phyloP scores from a whole-genome alignment of 495 filamentous ascomycete species.

The Beverwykella pulmonaria region DNA sequence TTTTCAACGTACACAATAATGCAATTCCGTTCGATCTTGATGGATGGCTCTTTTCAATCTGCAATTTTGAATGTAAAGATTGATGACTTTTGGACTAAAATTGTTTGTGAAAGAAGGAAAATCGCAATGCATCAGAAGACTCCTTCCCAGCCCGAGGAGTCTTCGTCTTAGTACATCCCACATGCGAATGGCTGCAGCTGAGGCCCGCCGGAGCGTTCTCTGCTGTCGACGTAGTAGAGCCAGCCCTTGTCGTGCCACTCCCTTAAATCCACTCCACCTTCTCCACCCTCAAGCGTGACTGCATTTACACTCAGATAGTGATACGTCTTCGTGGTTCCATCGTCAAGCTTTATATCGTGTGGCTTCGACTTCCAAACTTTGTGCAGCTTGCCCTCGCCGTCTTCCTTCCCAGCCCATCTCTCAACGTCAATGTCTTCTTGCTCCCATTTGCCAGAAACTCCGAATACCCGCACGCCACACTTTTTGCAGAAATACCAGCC shows the following conservation, averaged over 20 bases:
- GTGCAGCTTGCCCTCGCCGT: constrained; percentile 10
- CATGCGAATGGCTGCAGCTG: constrained; percentile 1
- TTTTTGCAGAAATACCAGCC: constrained; percentile 37
- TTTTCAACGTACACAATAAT: too few species aligned
- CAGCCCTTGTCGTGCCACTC: constrained; percentile 35
- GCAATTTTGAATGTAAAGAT: too few species aligned
- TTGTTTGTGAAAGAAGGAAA: too few species aligned
- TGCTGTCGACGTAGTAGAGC: constrained; percentile 22
- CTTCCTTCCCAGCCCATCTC: constrained; percentile 26
- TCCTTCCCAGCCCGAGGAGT: background rate
- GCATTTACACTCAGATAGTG: constrained; percentile 36
- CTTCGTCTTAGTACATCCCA: background rate
- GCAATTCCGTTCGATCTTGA: too few species aligned
- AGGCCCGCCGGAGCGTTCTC: background rate
- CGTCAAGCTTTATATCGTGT: constrained; percentile 9
- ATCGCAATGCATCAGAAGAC: too few species aligned
- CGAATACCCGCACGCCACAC: constrained; percentile 32
- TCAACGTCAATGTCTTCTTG: constrained; percentile 31
- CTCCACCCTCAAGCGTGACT: constrained; percentile 21
- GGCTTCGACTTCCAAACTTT: constrained; percentile 27
- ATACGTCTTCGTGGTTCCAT: constrained; percentile 8
- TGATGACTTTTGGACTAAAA: too few species aligned
- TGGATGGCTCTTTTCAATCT: too few species aligned
- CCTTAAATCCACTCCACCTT: constrained; percentile 22
- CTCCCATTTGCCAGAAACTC: constrained; percentile 21